phyloP scores from a whole-genome alignment of 1,284 basidiomycete species.

The Neolentinus lepideus region DNA sequence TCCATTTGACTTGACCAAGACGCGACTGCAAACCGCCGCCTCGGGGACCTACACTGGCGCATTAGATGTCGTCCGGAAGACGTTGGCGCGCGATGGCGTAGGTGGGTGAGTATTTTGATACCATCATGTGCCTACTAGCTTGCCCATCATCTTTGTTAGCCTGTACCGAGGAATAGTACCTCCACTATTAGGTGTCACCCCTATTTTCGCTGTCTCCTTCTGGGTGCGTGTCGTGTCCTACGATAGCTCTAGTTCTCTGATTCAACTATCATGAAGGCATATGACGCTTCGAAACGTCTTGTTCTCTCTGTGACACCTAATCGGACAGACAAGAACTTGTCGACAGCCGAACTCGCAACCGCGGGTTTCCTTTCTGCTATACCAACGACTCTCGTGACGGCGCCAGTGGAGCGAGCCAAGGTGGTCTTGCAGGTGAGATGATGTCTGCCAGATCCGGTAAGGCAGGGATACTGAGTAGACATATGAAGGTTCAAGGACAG shows the following conservation, averaged over 20 bases:
- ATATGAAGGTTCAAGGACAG: slow-evolving; percentile 80
- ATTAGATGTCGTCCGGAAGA: slow-evolving; percentile 90
- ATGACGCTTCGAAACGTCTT: slow-evolving; percentile 89
- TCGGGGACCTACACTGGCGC: slow-evolving; percentile 91
- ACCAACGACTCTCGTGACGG: slow-evolving; percentile 88
- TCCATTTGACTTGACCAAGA: slow-evolving; percentile 97
- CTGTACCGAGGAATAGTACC: slow-evolving; percentile 97
- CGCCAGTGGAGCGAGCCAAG: slow-evolving; percentile 96
- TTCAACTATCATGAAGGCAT: slow-evolving; percentile 52
- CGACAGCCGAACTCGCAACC: slow-evolving; percentile 79
- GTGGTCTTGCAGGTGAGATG: slow-evolving; percentile 80
- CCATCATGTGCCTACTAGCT: not conserved
- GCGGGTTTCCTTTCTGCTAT: slow-evolving; percentile 95
- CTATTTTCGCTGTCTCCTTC: slow-evolving; percentile 98
- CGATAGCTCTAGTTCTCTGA: not conserved
- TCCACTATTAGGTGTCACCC: slow-evolving; percentile 93
- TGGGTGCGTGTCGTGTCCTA: slow-evolving; percentile 56
- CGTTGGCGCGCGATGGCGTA: slow-evolving; percentile 83
- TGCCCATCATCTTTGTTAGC: slow-evolving; percentile 29
- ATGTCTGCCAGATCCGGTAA: not conserved
- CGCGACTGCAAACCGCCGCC: slow-evolving; percentile 88
- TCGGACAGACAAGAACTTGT: slow-evolving; percentile 57
- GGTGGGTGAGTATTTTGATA: slow-evolving; percentile 55
- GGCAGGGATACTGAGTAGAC: not conserved
- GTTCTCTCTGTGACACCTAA: slow-evolving; percentile 71